These are phyloP conservation scores for Pharnaceum exiguum DNA, from an alignment of 148 eudicot species.

Conservation along the genomic window DNA sequence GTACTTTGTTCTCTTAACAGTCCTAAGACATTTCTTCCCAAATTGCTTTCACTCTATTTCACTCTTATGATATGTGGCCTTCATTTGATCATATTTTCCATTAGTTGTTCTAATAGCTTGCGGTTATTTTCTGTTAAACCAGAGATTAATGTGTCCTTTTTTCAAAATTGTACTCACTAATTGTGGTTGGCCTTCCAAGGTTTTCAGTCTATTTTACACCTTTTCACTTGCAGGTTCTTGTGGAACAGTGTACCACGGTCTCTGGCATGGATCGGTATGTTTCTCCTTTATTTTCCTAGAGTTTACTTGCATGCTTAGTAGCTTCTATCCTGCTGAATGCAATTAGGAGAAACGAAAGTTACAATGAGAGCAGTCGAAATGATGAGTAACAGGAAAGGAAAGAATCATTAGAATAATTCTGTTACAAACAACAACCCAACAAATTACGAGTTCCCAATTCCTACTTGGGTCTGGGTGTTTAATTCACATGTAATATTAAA, in stretches of 20 bases:
- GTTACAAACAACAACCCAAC: not conserved
- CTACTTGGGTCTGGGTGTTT: no score
- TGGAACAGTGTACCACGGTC: slow-evolving; percentile 94
- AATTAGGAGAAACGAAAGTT: not conserved
- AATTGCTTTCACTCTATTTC: no score
- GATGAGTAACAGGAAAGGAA: not conserved
- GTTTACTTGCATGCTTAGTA: not conserved
- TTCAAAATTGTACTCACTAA: not conserved
- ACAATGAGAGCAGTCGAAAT: no score
- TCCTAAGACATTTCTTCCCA: no score
- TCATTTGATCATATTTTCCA: no score
- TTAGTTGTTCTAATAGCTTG: no score
- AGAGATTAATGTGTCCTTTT: not conserved
- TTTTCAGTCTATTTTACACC: not conserved
- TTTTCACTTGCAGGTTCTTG: slow-evolving; percentile 73
- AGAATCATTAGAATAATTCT: not conserved
- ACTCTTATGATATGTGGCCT: no score
- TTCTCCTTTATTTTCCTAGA: slow-evolving; percentile 21
- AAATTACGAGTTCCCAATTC: no score
- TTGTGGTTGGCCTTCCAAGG: slow-evolving; percentile 6
- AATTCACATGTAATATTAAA: no score
- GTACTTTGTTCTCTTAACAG: no score
- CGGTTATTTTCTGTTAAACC: no score
- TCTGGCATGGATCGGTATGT: slow-evolving; percentile 98
- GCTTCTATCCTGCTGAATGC: not conserved